Base-by-base conservation (phyloP, 106 monocot species). In the Chionographis japonica region DNA sequence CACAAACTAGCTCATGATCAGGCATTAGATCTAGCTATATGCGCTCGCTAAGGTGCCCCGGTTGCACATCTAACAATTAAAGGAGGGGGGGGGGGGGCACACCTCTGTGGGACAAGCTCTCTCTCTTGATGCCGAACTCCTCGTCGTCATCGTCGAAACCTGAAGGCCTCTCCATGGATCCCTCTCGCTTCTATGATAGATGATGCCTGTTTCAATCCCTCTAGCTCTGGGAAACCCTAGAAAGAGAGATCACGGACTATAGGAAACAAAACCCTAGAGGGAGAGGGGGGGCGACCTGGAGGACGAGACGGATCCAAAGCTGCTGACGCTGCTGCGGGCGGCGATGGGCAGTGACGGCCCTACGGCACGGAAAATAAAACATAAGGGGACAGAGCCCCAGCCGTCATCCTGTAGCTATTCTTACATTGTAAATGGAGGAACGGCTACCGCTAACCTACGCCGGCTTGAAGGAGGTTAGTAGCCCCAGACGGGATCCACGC, bases 61-160 rank as follows among this genome's bases (percentile, higher is more conserved):
- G 13, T 8, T 62, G 38, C 46, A 6, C 46, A 5, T 10, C 20
- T 15, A 18, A 4, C 2, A 7, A 10, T 42, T 6, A 17, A 17
- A 46, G 27, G 27, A 4, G 37, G 49, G n/a, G 12, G 41, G 40
- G 65, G 57, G 56, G 41, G 6, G 17, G 38, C 19, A 2, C 14
- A 74, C 80, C 80, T 81, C 71, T 75, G 10, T 49, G 75, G 50
- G 55, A 60, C 54, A 71, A 71, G 53, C 61, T 75, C 6, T 71
- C 80, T 4, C 75, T 46, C 58, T 35, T 69, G 12, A 19, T 70
- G 50, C 49, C 63, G 37, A 63, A 74, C n/a, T 65, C 64, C 6
- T 70, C 80, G 12, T 79, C 78, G 19, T 79, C 79, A 37, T 73
- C 72, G 9, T 67, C 72, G 13, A 63, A 72, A 14, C 79, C 68